Conservation (phyloP, 73 alveolate genomes). For the Urostyla sp. region DNA sequence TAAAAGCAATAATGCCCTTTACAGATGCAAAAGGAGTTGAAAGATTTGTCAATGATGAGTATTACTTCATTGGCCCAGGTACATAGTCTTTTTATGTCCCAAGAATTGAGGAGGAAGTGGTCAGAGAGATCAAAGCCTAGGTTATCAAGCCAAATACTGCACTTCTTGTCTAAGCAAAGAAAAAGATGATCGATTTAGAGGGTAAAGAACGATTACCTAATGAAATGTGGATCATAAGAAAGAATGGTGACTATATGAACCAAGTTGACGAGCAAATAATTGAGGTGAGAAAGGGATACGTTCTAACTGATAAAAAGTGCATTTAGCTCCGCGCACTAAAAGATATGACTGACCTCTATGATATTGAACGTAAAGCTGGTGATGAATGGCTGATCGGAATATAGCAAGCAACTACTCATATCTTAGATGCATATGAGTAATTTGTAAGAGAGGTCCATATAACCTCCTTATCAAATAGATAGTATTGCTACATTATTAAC, state of each 20-base stretch:
- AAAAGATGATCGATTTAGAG: constrained; percentile 53
- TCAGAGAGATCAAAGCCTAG: constrained; percentile 32
- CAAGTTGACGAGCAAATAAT: constrained; percentile 63
- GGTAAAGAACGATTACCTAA: no score
- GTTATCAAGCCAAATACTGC: constrained; percentile 69
- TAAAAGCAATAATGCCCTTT: constrained; percentile 67
- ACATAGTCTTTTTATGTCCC: constrained; percentile 78
- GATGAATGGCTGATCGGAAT: constrained; percentile 76
- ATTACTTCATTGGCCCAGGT: constrained; percentile 69
- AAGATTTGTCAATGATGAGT: constrained; percentile 67
- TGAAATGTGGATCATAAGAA: constrained; percentile 69
- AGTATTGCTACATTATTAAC: constrained; percentile 65
- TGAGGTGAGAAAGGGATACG: constrained; percentile 61
- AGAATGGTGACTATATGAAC: constrained; percentile 68
- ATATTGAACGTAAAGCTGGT: constrained; percentile 73
- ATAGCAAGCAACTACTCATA: constrained; percentile 60
- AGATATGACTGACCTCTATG: constrained; percentile 60
- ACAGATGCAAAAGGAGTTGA: constrained; percentile 4
- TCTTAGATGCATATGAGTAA: constrained; percentile 70
- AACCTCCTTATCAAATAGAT: constrained; percentile 59
- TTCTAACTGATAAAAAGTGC: constrained; percentile 67
- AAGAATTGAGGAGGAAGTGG: constrained; percentile 59
- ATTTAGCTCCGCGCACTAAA: constrained; percentile 68
- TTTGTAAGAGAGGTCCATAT: constrained; percentile 50
- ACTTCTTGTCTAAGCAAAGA: constrained; percentile 59